A percentile compares a stretch with the other conserved stretches of the same genome.
Conservation (phyloP, 148 eudicot genomes). For the Polygonum maritimum region DNA sequence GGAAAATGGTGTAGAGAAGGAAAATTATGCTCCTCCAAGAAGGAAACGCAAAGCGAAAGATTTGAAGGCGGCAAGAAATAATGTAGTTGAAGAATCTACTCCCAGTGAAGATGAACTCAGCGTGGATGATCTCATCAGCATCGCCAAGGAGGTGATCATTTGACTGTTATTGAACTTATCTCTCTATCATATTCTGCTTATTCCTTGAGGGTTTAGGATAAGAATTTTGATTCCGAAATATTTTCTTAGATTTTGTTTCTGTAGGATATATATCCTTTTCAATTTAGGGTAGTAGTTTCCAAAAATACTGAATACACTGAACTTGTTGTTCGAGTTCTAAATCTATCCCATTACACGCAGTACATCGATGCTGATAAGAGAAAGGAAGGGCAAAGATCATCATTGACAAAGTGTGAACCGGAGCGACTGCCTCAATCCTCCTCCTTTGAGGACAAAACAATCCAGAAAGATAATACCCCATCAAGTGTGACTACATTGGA, state of each 20-base stretch:
- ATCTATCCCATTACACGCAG: slow-evolving; percentile 25
- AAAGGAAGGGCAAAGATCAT: slow-evolving; percentile 16
- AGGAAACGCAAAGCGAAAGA: slow-evolving; percentile 16
- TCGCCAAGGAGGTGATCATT: slow-evolving; percentile 60
- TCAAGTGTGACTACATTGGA: slow-evolving; percentile 9
- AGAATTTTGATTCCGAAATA: too few relatives aligned
- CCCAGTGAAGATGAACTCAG: slow-evolving; percentile 54
- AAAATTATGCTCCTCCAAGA: slow-evolving; percentile 17
- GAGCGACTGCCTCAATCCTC: slow-evolving; percentile 1
- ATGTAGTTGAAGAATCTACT: slow-evolving; percentile 20
- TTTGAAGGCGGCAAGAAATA: slow-evolving; percentile 12
- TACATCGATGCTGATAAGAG: slow-evolving; percentile 27
- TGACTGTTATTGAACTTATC: not conserved
- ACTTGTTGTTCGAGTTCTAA: not conserved
- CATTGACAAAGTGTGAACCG: slow-evolving; percentile 11
- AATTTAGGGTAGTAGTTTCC: too few relatives aligned
- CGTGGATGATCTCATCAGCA: slow-evolving; percentile 60
- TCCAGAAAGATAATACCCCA: slow-evolving; percentile 11
- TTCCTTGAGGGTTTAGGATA: too few relatives aligned
- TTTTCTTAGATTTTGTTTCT: too few relatives aligned
- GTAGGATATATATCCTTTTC: not conserved
- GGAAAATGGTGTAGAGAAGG: slow-evolving; percentile 20
- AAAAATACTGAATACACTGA: not conserved
- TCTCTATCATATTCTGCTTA: not conserved
- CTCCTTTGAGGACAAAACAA: slow-evolving; percentile 7